These are phyloP conservation scores for Viridothelium virens DNA, from an alignment of 495 filamentous ascomycete genomes.

Conservation along the genomic window DNA sequence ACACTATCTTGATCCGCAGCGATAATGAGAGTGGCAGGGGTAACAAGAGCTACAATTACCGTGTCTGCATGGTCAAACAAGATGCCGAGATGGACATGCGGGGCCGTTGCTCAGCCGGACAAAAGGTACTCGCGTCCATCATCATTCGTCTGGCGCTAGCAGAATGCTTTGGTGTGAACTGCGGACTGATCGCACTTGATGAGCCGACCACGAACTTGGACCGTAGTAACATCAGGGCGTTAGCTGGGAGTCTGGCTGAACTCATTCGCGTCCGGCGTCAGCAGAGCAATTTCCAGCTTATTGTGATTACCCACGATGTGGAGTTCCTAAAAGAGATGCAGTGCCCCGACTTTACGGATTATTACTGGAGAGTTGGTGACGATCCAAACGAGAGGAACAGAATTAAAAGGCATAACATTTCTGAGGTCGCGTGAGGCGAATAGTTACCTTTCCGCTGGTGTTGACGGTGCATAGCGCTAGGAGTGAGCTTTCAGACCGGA, in stretches of 20 bases:
- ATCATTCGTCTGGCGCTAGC: constrained; percentile 95
- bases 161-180: constrained; percentile 94
- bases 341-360: constrained; percentile 86
- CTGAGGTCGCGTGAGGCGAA: constrained; percentile 38
- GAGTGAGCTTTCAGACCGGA: neutral
- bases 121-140: constrained; percentile 93
- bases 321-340: constrained; percentile 92
- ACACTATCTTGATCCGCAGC: constrained; percentile 89
- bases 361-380: constrained; percentile 77
- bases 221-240: constrained; percentile 80
- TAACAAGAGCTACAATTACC: constrained; percentile 90
- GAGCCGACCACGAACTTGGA: constrained; percentile 98
- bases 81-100: constrained; percentile 99
- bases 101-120: constrained; percentile 89
- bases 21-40: constrained; percentile 69
- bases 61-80: constrained; percentile 96
- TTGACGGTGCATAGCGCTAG: neutral
- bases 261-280: constrained; percentile 78
- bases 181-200: constrained; percentile 92
- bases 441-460: neutral
- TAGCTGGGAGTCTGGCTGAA: constrained; percentile 74
- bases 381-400: constrained; percentile 73
- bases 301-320: constrained; percentile 98
- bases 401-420: constrained; percentile 66
- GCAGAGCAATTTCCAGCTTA: constrained; percentile 93